phyloP scores from a whole-genome alignment of 176 grass and related monocot genomes.

The Hordeum marinum region DNA sequence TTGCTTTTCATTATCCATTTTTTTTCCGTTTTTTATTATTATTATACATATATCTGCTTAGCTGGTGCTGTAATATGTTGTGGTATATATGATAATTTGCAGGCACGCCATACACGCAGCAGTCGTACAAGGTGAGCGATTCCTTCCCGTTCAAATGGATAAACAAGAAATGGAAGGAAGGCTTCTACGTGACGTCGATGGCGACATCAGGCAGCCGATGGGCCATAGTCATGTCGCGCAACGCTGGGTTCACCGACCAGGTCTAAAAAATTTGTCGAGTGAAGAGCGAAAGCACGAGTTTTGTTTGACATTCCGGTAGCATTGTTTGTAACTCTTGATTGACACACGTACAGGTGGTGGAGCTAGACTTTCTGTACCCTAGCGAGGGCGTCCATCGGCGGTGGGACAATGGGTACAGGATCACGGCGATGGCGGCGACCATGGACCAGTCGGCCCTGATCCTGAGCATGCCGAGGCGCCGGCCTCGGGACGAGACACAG shows the following conservation, averaged over 20 bases:
- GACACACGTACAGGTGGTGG: constrained; percentile 44
- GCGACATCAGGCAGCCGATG: constrained; percentile 60
- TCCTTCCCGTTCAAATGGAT: constrained; percentile 82
- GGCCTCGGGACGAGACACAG: constrained; percentile 63
- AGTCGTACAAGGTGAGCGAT: constrained; percentile 79
- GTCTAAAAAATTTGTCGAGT: background rate
- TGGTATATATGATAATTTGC: background rate
- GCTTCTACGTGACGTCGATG: constrained; percentile 72
- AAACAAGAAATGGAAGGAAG: constrained; percentile 89
- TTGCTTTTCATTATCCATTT: no score
- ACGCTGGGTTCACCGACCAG: constrained; percentile 62
- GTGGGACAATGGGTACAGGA: constrained; percentile 61
- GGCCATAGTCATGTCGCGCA: constrained; percentile 78
- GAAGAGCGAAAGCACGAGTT: background rate
- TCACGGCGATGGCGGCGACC: constrained; percentile 66
- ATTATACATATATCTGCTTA: background rate
- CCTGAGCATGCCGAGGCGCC: constrained; percentile 56
- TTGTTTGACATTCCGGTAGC: background rate
- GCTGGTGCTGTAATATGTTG: background rate
- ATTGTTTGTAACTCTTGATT: background rate
- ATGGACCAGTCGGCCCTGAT: constrained; percentile 62
- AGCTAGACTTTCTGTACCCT: constrained; percentile 73
- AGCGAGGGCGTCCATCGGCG: constrained; percentile 70
- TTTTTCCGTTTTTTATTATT: no score
- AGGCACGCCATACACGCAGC: constrained; percentile 73